A percentile compares a stretch with the other conserved stretches of the same genome.
phyloP scores from a whole-genome alignment of 192 early-diverging fungal genomes.

The Backusella australiensis region DNA sequence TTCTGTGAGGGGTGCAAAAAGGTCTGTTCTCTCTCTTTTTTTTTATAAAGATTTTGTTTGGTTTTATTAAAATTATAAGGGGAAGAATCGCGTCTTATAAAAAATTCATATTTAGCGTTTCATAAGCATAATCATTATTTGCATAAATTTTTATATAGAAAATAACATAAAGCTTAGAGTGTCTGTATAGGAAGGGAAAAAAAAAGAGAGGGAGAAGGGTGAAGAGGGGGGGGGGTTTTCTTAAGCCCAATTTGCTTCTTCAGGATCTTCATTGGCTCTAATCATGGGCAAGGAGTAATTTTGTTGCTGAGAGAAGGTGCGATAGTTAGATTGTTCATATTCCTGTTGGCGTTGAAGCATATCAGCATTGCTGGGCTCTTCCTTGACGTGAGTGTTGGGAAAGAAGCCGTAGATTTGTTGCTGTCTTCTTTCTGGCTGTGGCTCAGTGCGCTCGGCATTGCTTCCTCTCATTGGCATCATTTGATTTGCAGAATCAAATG shows the following conservation, averaged over 20 bases:
- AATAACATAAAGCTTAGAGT: no score
- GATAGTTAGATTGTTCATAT: slow-evolving; percentile 8
- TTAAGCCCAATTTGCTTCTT: slow-evolving; percentile 9
- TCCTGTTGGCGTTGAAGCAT: not conserved
- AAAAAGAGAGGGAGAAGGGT: no score
- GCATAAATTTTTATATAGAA: no score
- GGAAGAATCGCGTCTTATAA: no score
- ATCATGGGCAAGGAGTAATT: slow-evolving; percentile 18
- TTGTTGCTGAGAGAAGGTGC: slow-evolving; percentile 3
- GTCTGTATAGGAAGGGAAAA: no score
- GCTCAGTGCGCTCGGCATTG: not conserved
- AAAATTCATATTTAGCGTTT: no score
- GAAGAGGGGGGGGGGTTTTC: no score
- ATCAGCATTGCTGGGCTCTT: not conserved
- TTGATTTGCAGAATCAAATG: slow-evolving; percentile 4
- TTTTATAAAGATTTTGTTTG: no score
- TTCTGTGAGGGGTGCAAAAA: no score
- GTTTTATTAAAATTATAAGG: no score
- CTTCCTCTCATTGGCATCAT: not conserved
- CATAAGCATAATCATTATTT: no score
- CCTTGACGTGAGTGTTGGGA: slow-evolving; percentile 5
- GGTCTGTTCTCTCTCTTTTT: no score
- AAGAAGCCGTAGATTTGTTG: slow-evolving; percentile 2
- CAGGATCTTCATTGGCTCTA: slow-evolving; percentile 11
- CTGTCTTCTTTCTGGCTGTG: not conserved